Conservation (phyloP, 73 alveolate species). For the Stentor roeselii region DNA sequence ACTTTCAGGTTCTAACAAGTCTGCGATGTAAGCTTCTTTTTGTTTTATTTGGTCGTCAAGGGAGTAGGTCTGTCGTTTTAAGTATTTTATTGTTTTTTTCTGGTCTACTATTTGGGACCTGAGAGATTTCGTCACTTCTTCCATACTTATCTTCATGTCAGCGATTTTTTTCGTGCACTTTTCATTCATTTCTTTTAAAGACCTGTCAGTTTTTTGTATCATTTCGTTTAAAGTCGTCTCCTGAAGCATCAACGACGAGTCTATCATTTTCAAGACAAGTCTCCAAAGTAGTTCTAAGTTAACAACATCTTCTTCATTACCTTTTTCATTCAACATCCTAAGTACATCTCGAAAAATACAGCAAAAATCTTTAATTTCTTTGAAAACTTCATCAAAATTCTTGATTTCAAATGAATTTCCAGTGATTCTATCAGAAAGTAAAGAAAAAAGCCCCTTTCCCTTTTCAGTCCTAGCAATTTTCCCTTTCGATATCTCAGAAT, state of each 20-base stretch:
- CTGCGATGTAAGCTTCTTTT: neutral
- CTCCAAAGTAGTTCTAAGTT: slow-evolving; percentile 3
- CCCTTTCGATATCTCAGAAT: neutral
- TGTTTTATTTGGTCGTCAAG: neutral
- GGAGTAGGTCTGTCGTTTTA: neutral
- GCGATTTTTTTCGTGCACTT: neutral
- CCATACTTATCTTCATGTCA: neutral
- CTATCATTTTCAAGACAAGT: neutral
- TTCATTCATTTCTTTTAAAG: neutral
- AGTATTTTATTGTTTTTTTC: neutral
- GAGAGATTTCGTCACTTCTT: neutral
- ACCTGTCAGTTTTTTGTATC: neutral
- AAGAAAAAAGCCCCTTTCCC: neutral
- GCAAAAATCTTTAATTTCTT: slow-evolving; percentile 2
- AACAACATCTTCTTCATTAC: neutral
- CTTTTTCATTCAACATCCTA: neutral
- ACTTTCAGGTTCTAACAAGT: neutral
- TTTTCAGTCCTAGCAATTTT: neutral
- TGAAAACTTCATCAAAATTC: neutral
- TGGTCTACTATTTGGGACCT: neutral
- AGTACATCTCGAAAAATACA: slow-evolving; percentile 1
- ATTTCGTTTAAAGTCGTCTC: neutral
- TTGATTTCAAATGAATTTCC: neutral
- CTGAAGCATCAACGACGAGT: neutral
- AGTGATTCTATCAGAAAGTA: neutral